phyloP scores from a whole-genome alignment of 805 yeast genomes.

The Wickerhamiella occidentalis region DNA sequence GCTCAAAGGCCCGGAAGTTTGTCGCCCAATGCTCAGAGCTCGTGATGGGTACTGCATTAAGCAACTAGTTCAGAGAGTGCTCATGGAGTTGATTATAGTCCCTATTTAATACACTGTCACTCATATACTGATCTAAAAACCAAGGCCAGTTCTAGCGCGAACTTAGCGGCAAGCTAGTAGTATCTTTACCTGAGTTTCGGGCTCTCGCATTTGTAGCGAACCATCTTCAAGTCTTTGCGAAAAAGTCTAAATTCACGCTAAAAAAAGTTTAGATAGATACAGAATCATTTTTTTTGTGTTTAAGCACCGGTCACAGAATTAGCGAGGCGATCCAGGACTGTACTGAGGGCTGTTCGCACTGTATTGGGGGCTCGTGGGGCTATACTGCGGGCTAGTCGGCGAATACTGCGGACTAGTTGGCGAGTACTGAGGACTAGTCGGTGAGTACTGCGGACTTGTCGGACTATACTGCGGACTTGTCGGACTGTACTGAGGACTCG shows the following conservation, averaged over 20 bases:
- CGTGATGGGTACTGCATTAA: no score
- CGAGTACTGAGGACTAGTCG: constrained; percentile 40
- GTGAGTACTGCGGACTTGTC: constrained; percentile 52
- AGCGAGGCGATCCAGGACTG: constrained; percentile 11
- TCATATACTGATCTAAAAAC: no score
- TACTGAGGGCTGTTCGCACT: constrained; percentile 36
- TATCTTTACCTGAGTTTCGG: no score
- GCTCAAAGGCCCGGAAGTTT: no score
- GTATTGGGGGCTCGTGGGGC: constrained; percentile 64
- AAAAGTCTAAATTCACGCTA: constrained; percentile 1
- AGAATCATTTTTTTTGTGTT: not conserved
- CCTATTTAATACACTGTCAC: no score
- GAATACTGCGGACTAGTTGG: constrained; percentile 70
- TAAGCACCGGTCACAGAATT: not conserved
- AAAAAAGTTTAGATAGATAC: not conserved
- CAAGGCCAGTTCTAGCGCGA: no score
- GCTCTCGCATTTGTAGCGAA: no score
- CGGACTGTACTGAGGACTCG: constrained; percentile 60
- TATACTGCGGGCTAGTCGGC: constrained; percentile 62
- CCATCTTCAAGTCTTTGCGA: no score
- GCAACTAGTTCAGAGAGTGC: no score
- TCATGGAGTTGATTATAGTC: no score
- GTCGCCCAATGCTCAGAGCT: no score
- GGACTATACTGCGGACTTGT: constrained; percentile 73
- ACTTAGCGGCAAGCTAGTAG: no score